Evolutionary conservation across 495 filamentous ascomycete genomes (phyloP).

Genomic region (Viridothelium virens): DNA sequence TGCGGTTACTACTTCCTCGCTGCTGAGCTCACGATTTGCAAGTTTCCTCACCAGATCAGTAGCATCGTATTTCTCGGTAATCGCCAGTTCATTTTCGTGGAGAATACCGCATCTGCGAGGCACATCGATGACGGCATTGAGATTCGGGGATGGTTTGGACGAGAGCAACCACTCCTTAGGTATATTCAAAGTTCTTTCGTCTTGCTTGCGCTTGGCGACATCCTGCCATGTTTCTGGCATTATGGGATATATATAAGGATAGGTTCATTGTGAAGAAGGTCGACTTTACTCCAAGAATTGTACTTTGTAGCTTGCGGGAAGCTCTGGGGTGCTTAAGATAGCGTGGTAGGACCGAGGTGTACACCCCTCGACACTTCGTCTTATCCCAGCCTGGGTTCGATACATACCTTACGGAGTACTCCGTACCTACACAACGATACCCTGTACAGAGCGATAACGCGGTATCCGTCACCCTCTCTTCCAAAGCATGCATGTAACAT

Average conservation of each 20-base stretch:
- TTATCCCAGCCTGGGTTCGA: not conserved
- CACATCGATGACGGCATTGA: constrained; percentile 28
- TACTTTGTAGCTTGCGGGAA: not conserved
- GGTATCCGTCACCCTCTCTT: not conserved
- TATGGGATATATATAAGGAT: not conserved
- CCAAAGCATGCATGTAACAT: not conserved
- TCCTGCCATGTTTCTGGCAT: constrained; percentile 32
- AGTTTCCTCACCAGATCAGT: constrained; percentile 45
- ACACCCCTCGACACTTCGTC: not conserved
- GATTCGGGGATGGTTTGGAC: constrained; percentile 13
- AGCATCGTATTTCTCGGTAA: constrained; percentile 53
- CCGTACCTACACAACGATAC: not conserved
- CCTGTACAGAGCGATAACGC: constrained; percentile 1
- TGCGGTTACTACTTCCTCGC: constrained; percentile 48
- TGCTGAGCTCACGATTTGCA: constrained; percentile 39
- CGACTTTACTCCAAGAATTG: not conserved
- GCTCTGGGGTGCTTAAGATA: not conserved
- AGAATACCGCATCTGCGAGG: constrained; percentile 40
- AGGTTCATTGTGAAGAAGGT: not conserved
- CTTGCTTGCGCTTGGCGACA: constrained; percentile 33
- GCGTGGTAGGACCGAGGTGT: no score
- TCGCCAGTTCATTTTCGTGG: constrained; percentile 44
- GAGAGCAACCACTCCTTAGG: constrained; percentile 32
- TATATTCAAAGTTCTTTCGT: constrained; percentile 31
- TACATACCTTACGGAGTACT: not conserved